Conservation (phyloP, 1,139 yeast genomes). For the Pneumocystis murina region DNA sequence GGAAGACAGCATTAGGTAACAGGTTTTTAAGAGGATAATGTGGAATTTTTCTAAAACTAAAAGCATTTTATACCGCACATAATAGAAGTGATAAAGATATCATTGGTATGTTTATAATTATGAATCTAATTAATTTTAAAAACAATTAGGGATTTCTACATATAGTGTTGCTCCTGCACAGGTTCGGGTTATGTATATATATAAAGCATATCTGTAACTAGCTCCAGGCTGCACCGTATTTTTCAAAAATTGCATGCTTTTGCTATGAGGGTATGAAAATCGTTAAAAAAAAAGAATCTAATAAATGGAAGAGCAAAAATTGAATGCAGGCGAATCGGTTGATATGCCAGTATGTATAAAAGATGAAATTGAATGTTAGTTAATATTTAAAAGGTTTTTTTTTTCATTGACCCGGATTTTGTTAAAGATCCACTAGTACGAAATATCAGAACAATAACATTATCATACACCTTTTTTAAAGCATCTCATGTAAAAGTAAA, state of each 20-base stretch:
- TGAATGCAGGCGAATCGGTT: slow-evolving; percentile 92
- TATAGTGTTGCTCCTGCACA: slow-evolving; percentile 72
- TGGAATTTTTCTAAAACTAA: slow-evolving; percentile 39
- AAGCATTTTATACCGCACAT: slow-evolving; percentile 88
- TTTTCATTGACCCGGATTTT: slow-evolving; percentile 95
- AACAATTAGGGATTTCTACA: slow-evolving; percentile 9
- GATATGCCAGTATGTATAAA: slow-evolving; percentile 58
- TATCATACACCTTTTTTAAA: slow-evolving; percentile 81
- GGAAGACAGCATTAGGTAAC: background rate
- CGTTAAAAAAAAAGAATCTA: background rate
- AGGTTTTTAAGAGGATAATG: background rate
- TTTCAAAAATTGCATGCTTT: slow-evolving; percentile 92
- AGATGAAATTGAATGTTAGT: background rate
- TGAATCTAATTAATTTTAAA: background rate
- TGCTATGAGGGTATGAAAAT: slow-evolving; percentile 48
- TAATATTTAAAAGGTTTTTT: slow-evolving; percentile 39
- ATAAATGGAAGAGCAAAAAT: slow-evolving; percentile 48
- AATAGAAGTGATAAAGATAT: slow-evolving; percentile 77
- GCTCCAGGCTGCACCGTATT: slow-evolving; percentile 76
- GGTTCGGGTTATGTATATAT: background rate
- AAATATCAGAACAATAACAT: slow-evolving; percentile 73
- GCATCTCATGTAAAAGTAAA: slow-evolving; percentile 2
- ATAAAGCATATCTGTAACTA: background rate
- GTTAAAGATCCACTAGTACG: slow-evolving; percentile 90
- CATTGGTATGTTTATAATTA: slow-evolving; percentile 68